Evolutionary conservation across 495 filamentous ascomycete species (phyloP).

Genomic region (Penicillium mononematosum): DNA sequence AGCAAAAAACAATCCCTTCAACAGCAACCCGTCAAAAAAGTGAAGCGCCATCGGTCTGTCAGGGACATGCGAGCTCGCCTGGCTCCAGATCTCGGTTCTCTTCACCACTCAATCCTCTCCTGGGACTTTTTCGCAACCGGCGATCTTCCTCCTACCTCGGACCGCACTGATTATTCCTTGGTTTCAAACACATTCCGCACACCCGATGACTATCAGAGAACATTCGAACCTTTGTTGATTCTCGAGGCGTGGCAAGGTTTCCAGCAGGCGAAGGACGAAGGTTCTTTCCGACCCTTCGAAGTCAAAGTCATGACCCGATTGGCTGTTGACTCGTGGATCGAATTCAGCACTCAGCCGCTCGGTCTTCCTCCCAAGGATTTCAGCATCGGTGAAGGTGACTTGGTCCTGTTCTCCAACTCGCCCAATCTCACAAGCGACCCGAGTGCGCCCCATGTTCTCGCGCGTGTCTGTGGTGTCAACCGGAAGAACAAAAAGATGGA

Average conservation of each 20-base stretch:
- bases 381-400: constrained; percentile 77
- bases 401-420: constrained; percentile 77
- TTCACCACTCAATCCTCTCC: constrained; percentile 81
- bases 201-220: constrained; percentile 76
- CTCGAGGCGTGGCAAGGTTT: constrained; percentile 97
- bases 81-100: constrained; percentile 78
- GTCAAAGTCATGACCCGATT: constrained; percentile 82
- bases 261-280: constrained; percentile 84
- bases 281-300: constrained; percentile 71
- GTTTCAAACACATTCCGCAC: constrained; percentile 76
- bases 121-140: constrained; percentile 93
- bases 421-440: constrained; percentile 60
- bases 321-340: constrained; percentile 88
- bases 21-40: constrained; percentile 74
- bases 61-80: constrained; percentile 94
- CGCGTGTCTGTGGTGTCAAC: constrained; percentile 74
- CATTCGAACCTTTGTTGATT: constrained; percentile 86
- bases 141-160: constrained; percentile 72
- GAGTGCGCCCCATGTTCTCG: constrained; percentile 74
- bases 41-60: constrained; percentile 68
- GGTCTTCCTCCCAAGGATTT: constrained; percentile 66
- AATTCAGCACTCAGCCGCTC: constrained; percentile 81
- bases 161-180: constrained; percentile 64
- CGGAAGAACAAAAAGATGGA: constrained; percentile 77
- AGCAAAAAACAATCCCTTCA: constrained; percentile 52